Conservation (phyloP, 176 grass and related monocot genomes). For the Lolium perenne region DNA sequence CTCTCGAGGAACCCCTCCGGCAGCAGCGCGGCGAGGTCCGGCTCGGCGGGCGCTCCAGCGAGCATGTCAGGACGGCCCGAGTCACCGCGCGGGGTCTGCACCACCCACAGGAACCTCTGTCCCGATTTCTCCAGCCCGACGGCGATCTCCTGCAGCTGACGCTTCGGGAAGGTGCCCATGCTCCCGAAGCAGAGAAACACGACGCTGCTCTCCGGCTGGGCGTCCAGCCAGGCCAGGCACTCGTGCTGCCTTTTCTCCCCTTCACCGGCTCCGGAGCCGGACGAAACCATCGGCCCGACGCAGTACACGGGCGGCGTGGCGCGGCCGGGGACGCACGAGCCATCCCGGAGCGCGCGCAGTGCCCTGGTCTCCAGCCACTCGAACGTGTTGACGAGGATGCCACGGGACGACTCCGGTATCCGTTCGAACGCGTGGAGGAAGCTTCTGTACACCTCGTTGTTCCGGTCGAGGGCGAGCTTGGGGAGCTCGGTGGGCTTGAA, state of each 20-base stretch:
- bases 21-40: constrained; percentile 2
- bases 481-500: constrained; percentile 23
- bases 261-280: neutral
- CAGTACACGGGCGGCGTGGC: neutral
- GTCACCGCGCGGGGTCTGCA: constrained; percentile 12
- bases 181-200: constrained; percentile 63
- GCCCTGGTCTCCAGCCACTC: constrained; percentile 7
- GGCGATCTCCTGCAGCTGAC: constrained; percentile 12
- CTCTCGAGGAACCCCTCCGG: neutral
- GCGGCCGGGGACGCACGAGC: neutral
- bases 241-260: constrained; percentile 3
- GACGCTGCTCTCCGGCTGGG: constrained; percentile 43
- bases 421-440: constrained; percentile 24
- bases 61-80: neutral
- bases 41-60: neutral
- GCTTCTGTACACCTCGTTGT: constrained; percentile 18
- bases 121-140: constrained; percentile 4
- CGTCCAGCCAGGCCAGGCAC: constrained; percentile 56
- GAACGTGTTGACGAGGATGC: constrained; percentile 20
- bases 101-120: constrained; percentile 28
- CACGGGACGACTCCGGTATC: neutral
- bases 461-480: neutral
- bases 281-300: constrained; percentile 2
- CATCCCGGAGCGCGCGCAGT: neutral
- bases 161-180: constrained; percentile 23